phyloP scores from a whole-genome alignment of 352 stramenopile genomes.

The Globisporangium okanoganense region DNA sequence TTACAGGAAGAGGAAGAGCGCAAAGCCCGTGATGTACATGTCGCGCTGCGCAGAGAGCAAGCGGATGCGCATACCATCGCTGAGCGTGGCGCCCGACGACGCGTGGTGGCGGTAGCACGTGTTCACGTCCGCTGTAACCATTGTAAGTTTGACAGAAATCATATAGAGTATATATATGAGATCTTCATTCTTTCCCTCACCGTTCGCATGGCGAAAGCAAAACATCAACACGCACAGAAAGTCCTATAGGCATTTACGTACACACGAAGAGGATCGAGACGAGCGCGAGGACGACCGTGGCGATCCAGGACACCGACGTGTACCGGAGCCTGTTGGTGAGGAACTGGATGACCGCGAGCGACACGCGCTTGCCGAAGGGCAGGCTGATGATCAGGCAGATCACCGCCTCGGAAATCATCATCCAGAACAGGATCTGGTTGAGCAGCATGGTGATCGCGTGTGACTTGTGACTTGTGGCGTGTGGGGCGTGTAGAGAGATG shows the following conservation, averaged over 20 bases:
- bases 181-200: too few relatives aligned
- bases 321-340: constrained; percentile 38
- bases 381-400: constrained; percentile 50
- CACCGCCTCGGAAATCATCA: constrained; percentile 44
- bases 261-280: constrained; percentile 72
- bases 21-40: constrained; percentile 88
- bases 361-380: constrained; percentile 56
- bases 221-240: neutral
- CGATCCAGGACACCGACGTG: constrained; percentile 39
- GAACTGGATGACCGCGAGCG: constrained; percentile 58
- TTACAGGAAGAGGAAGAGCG: constrained; percentile 75
- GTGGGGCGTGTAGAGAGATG: neutral
- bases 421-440: constrained; percentile 53
- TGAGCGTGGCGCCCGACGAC: constrained; percentile 40
- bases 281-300: constrained; percentile 49
- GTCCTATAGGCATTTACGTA: too few relatives aligned
- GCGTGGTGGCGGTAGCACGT: constrained; percentile 69
- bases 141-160: too few relatives aligned
- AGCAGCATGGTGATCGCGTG: constrained; percentile 21
- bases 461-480: too few relatives aligned
- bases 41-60: constrained; percentile 73
- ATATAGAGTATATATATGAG: too few relatives aligned
- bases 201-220: too few relatives aligned
- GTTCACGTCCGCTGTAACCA: constrained; percentile 53
- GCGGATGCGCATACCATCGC: constrained; percentile 77